These are phyloP conservation scores for Fonsecaea nubica DNA, from an alignment of 2,329 filamentous ascomycete genomes.

Conservation along the genomic window DNA sequence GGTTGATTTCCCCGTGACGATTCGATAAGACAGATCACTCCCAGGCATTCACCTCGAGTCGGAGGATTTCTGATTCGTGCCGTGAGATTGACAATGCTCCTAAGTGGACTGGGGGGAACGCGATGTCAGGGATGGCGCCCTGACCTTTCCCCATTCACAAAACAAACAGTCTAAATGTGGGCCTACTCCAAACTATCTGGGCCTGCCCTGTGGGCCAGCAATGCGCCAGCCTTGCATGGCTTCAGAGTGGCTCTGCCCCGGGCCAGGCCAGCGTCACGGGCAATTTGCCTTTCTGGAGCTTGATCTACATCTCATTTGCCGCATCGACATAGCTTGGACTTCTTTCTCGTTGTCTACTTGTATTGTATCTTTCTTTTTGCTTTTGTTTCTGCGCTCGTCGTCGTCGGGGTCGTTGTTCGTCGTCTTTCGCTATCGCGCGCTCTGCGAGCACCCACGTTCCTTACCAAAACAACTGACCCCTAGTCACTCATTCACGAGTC, in stretches of 20 bases:
- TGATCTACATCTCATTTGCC: constrained; percentile 33
- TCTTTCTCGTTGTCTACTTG: constrained; percentile 18
- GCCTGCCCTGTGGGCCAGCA: constrained; percentile 10
- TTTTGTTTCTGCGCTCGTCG: constrained; percentile 22
- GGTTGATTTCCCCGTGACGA: constrained; percentile 19
- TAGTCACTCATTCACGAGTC: constrained; percentile 38
- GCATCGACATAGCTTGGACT: neutral
- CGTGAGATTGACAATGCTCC: constrained; percentile 29
- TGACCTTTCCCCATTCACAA: constrained; percentile 34
- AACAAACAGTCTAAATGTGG: constrained; percentile 30
- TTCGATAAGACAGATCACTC: constrained; percentile 23
- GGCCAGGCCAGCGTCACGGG: constrained; percentile 27
- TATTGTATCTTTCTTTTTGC: constrained; percentile 1
- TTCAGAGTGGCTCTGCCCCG: constrained; percentile 23
- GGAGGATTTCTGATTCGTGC: constrained; percentile 33
- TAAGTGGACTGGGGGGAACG: constrained; percentile 28
- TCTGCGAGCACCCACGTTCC: constrained; percentile 39
- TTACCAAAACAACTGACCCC: constrained; percentile 35
- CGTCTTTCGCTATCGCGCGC: constrained; percentile 33
- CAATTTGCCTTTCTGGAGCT: constrained; percentile 30
- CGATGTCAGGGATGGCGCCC: constrained; percentile 27
- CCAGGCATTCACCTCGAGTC: constrained; percentile 28
- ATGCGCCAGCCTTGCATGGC: constrained; percentile 38
- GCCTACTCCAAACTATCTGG: constrained; percentile 6
- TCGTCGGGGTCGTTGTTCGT: constrained; percentile 33